These are phyloP conservation scores for Zopfochytrium polystomum DNA, from an alignment of 371 early-diverging fungal genomes.

Conservation along the genomic window DNA sequence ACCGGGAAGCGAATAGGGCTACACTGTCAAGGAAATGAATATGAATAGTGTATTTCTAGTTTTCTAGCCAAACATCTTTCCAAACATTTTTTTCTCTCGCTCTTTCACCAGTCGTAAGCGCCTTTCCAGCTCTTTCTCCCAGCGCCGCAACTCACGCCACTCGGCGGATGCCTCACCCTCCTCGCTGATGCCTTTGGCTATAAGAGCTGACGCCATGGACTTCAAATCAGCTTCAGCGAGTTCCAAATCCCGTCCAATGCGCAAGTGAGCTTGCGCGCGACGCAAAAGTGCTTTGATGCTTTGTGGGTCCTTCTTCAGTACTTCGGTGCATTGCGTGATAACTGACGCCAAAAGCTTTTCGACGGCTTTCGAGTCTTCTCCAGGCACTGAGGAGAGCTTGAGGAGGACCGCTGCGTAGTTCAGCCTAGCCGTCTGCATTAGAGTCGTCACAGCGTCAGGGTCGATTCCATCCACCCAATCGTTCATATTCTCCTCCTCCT, in stretches of 20 bases:
- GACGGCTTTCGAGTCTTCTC: constrained; percentile 15
- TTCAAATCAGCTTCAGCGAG: constrained; percentile 42
- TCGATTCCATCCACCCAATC: constrained; percentile 12
- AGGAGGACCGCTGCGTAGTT: constrained; percentile 50
- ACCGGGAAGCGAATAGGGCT: too few species aligned
- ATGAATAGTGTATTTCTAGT: too few species aligned
- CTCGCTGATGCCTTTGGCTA: constrained; percentile 17
- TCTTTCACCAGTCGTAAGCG: constrained; percentile 27
- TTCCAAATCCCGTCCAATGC: constrained; percentile 48
- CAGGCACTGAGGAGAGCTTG: too few species aligned
- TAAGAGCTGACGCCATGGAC: constrained; percentile 13
- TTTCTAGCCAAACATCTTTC: constrained; percentile 32
- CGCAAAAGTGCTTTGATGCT: constrained; percentile 45
- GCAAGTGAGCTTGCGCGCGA: constrained; percentile 34
- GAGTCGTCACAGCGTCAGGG: constrained; percentile 43
- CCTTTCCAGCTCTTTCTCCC: constrained; percentile 29
- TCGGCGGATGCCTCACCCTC: constrained; percentile 30
- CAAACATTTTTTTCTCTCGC: constrained; percentile 45
- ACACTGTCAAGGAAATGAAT: too few species aligned
- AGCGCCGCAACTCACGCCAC: constrained; percentile 32
- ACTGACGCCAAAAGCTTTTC: constrained; percentile 28
- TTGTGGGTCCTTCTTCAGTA: constrained; percentile 38
- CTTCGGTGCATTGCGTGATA: constrained; percentile 41
- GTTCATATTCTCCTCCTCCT: too few species aligned
- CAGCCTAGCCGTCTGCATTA: constrained; percentile 35